phyloP scores from a whole-genome alignment of 305 asterid species.

The Nicotiana rustica region DNA sequence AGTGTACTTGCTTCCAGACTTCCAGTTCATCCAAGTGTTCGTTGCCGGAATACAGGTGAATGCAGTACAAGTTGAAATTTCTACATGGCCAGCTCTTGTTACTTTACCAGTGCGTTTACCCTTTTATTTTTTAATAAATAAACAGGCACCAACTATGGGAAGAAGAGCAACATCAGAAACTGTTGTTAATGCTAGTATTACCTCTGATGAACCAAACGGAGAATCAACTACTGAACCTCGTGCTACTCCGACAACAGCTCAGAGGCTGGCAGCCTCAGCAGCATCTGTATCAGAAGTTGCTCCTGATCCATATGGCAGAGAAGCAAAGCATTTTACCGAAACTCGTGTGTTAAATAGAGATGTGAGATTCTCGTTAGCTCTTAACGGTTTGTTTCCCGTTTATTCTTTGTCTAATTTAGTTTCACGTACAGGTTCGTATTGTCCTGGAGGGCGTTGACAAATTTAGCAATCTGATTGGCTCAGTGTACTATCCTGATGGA shows the following conservation, averaged over 20 bases:
- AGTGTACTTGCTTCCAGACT: constrained; percentile 92
- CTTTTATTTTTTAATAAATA: background rate
- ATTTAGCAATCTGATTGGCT: constrained; percentile 86
- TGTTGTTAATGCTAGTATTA: constrained; percentile 48
- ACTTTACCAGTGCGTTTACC: background rate
- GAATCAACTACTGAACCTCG: constrained; percentile 63
- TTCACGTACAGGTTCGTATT: constrained; percentile 78
- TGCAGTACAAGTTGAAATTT: constrained; percentile 17
- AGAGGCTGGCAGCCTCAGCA: constrained; percentile 81
- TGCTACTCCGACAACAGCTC: constrained; percentile 93
- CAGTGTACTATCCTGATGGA: constrained; percentile 89
- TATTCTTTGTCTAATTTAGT: constrained; percentile 31
- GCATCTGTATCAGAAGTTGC: constrained; percentile 70
- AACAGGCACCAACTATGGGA: constrained; percentile 94
- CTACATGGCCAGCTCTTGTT: constrained; percentile 7
- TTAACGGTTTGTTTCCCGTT: constrained; percentile 14
- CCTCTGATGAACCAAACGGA: constrained; percentile 75
- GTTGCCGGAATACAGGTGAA: constrained; percentile 96
- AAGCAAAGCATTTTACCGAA: constrained; percentile 98
- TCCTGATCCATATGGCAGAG: constrained; percentile 91
- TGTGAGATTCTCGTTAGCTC: constrained; percentile 52
- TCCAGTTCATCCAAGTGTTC: constrained; percentile 88
- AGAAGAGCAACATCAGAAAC: constrained; percentile 73
- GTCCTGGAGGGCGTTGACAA: constrained; percentile 98
- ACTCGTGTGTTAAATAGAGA: constrained; percentile 94